Evolutionary conservation across 495 filamentous ascomycete genomes (phyloP).

Genomic region (Penicillium chermesinum): DNA sequence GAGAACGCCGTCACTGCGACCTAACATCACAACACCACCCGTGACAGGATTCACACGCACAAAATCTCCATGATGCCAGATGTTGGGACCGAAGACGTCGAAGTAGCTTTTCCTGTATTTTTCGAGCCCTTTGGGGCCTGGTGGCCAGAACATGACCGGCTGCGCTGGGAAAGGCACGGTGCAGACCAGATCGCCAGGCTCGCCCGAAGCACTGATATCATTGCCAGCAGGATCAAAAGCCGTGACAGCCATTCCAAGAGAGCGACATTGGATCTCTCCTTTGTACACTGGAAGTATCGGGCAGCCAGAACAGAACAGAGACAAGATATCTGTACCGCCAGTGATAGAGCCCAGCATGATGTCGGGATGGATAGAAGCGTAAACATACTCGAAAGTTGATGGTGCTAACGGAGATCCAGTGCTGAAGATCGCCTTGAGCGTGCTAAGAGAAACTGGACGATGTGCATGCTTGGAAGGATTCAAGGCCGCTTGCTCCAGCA

Average conservation of each 20-base stretch:
- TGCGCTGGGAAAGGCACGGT: conserved; percentile 82
- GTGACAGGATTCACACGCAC: conserved; percentile 69
- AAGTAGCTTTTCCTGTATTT: conserved; percentile 85
- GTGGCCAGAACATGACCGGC: conserved; percentile 77
- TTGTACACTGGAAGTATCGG: conserved; percentile 79
- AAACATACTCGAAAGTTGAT: conserved; percentile 87
- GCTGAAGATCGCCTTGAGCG: conserved; percentile 75
- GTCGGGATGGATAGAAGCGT: conserved; percentile 65
- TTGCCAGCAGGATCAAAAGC: conserved; percentile 62
- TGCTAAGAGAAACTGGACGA: conserved; percentile 48
- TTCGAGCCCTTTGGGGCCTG: conserved; percentile 57
- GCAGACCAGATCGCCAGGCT: conserved; percentile 90
- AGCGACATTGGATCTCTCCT: conserved; percentile 87
- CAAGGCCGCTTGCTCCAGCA: conserved; percentile 76
- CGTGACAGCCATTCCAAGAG: conserved; percentile 84
- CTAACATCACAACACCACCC: conserved; percentile 78
- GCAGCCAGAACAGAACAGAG: conserved; percentile 81
- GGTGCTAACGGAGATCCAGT: conserved; percentile 89
- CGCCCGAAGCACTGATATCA: conserved; percentile 49
- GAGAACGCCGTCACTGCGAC: conserved; percentile 83
- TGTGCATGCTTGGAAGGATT: conserved; percentile 53
- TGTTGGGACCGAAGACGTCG: conserved; percentile 59
- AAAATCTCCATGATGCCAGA: conserved; percentile 98
- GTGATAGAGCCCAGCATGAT: conserved; percentile 82
- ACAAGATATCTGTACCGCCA: conserved; percentile 90